Conservation (phyloP, 108 stramenopile genomes). For the Nitzschia palea region DNA sequence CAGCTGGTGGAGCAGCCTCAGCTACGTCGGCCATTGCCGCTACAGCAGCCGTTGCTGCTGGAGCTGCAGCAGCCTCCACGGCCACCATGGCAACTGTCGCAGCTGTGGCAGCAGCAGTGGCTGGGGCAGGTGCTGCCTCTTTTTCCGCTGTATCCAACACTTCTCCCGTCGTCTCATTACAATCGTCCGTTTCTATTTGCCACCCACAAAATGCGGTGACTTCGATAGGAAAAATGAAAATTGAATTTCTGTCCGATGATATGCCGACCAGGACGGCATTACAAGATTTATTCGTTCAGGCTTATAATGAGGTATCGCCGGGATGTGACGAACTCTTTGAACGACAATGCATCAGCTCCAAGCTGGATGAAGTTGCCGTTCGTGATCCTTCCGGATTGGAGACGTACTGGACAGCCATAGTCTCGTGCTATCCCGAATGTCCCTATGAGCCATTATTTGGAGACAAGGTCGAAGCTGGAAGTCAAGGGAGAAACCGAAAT, state of each 20-base stretch:
- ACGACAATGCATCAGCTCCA: background rate
- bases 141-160: background rate
- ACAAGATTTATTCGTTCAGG: background rate
- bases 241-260: slow-evolving; percentile 1
- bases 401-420: slow-evolving; percentile 13
- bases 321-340: slow-evolving; percentile 14
- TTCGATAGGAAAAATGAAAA: background rate
- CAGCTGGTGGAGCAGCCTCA: slow-evolving; percentile 1
- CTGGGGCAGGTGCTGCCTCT: background rate
- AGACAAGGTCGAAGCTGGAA: background rate
- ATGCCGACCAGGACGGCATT: slow-evolving; percentile 3
- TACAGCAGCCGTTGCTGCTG: background rate
- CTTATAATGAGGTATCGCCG: slow-evolving; percentile 10
- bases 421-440: slow-evolving; percentile 14
- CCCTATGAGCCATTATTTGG: slow-evolving; percentile 19
- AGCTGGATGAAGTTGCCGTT: background rate
- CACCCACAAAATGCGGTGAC: background rate
- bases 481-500: too few species aligned
- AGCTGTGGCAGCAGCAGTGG: background rate
- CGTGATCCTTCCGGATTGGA: slow-evolving; percentile 4
- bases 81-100: slow-evolving; percentile 16
- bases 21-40: slow-evolving; percentile 2
- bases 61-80: slow-evolving; percentile 1
- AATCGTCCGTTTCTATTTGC: background rate
- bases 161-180: background rate